Evolutionary conservation across 2,329 filamentous ascomycete genomes (phyloP).

Genomic region (Pyrenochaeta sp.): DNA sequence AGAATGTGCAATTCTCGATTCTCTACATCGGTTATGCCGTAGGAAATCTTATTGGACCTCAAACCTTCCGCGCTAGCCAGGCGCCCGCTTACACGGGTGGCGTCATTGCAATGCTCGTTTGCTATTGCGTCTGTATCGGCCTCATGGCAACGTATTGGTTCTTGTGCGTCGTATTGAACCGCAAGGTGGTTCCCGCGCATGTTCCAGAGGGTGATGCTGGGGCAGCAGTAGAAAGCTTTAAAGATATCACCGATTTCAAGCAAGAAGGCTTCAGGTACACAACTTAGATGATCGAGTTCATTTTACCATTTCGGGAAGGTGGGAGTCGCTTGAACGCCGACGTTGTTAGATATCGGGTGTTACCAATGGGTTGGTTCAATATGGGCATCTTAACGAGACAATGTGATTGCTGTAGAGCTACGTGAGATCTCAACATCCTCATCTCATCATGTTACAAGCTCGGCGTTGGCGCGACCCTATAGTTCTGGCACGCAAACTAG

Average conservation of each 20-base stretch:
- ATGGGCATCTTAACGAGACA: too few relatives aligned
- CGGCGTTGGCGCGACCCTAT: too few relatives aligned
- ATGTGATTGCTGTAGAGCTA: too few relatives aligned
- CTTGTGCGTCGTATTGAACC: neutral
- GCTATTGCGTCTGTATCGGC: slow-evolving; percentile 50
- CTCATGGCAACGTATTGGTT: neutral
- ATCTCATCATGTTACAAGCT: too few relatives aligned
- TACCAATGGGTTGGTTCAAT: too few relatives aligned
- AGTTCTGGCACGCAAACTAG: too few relatives aligned
- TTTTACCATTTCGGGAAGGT: too few relatives aligned
- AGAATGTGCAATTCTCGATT: slow-evolving; percentile 63
- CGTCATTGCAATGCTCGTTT: slow-evolving; percentile 49
- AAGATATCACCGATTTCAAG: slow-evolving; percentile 20
- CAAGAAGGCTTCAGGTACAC: slow-evolving; percentile 20
- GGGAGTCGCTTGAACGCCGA: too few relatives aligned
- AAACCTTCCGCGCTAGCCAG: slow-evolving; percentile 46
- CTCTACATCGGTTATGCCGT: slow-evolving; percentile 49
- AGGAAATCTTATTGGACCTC: slow-evolving; percentile 49
- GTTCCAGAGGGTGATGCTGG: neutral
- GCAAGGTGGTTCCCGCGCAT: neutral
- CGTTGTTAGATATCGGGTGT: too few relatives aligned
- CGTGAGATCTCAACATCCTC: too few relatives aligned
- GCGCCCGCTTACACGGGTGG: slow-evolving; percentile 46
- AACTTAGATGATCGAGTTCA: too few relatives aligned
- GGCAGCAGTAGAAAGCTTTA: slow-evolving; percentile 8